A percentile compares a stretch with the other conserved stretches of the same genome.
Conservation (phyloP, 305 asterid species). For the Solanum hybrid region DNA sequence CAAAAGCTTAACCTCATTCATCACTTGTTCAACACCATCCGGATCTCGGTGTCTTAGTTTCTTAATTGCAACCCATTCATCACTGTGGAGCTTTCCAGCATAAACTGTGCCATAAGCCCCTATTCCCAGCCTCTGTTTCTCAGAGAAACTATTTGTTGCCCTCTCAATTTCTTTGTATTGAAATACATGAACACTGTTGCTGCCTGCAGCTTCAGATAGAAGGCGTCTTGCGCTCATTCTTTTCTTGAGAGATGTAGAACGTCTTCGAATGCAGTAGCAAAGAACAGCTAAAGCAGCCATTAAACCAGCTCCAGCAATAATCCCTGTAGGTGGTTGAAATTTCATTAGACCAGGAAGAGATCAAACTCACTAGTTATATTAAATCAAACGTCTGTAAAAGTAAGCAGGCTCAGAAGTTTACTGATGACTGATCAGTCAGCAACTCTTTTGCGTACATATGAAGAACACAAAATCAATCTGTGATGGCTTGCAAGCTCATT, state of each 20-base stretch:
- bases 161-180: conserved; percentile 74
- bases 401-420: background rate
- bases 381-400: background rate
- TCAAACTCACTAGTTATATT: background rate
- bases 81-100: conserved; percentile 69
- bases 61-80: conserved; percentile 79
- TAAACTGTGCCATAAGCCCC: conserved; percentile 98
- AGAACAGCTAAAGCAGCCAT: conserved; percentile 27
- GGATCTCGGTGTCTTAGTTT: conserved; percentile 58
- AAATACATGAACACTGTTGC: conserved; percentile 50
- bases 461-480: background rate
- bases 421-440: background rate
- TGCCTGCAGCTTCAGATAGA: conserved; percentile 66
- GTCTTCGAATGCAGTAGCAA: conserved; percentile 41
- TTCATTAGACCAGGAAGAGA: background rate
- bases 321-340: conserved; percentile 27
- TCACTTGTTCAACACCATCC: conserved; percentile 71
- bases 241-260: conserved; percentile 31
- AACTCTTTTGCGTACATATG: background rate
- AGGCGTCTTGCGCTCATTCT: conserved; percentile 57
- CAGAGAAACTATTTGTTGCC: conserved; percentile 71
- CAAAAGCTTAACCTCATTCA: conserved; percentile 92
- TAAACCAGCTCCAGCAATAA: conserved; percentile 59
- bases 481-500: background rate
- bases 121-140: conserved; percentile 73